These are phyloP conservation scores for Kalanchoe fedtschenkoi DNA, from an alignment of 164 flowering plant genomes.

Conservation along the genomic window DNA sequence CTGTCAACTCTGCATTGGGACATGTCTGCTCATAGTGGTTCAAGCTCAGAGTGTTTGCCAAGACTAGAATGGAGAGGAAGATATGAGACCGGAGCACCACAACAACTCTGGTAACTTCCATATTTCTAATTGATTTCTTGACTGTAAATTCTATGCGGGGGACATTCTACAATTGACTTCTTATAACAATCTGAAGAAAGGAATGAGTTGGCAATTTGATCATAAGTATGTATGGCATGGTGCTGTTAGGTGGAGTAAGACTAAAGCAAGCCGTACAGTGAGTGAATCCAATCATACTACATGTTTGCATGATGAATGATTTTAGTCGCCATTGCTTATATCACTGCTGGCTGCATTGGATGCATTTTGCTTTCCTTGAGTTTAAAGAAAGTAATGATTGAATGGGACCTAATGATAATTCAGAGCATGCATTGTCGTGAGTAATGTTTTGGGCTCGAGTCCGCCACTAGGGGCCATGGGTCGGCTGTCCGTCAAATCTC, in stretches of 20 bases:
- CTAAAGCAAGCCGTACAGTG: background rate
- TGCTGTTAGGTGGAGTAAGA: background rate
- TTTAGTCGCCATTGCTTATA: background rate
- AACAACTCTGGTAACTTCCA: background rate
- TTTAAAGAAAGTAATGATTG: background rate
- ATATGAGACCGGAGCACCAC: background rate
- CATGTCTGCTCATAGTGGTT: conserved; percentile 64
- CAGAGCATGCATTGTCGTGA: background rate
- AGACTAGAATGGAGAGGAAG: background rate
- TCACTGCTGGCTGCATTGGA: background rate
- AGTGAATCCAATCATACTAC: too few relatives aligned
- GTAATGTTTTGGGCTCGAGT: too few relatives aligned
- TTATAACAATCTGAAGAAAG: background rate
- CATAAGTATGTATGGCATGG: background rate
- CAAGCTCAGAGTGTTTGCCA: conserved; percentile 30
- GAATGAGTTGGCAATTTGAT: background rate
- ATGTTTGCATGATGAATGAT: background rate
- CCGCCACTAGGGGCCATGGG: too few relatives aligned
- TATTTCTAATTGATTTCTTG: background rate
- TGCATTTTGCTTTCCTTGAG: background rate
- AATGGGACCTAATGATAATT: conserved; percentile 1
- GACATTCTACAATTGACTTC: background rate
- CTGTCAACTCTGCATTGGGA: conserved; percentile 41
- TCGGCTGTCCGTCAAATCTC: too few relatives aligned
- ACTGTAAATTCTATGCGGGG: too few relatives aligned